Evolutionary conservation across 768 basidiomycete species (phyloP).

Genomic region (Leccinellum luteum): DNA sequence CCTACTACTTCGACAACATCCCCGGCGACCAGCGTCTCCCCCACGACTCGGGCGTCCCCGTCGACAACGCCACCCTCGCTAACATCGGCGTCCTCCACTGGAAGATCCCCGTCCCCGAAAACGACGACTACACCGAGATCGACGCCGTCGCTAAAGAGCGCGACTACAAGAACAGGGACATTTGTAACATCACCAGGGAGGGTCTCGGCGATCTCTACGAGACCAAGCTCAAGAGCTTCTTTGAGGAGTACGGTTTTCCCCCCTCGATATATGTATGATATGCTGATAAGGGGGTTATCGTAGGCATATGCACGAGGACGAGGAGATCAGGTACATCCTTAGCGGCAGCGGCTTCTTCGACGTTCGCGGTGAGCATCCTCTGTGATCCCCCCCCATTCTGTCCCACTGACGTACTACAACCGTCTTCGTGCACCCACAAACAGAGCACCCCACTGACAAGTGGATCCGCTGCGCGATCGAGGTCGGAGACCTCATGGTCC

Average conservation of each 20-base stretch:
- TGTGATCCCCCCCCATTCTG: not conserved
- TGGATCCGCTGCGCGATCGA: slow-evolving; percentile 83
- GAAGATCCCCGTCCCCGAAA: slow-evolving; percentile 32
- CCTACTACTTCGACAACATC: slow-evolving; percentile 70
- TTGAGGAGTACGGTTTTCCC: slow-evolving; percentile 60
- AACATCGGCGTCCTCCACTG: slow-evolving; percentile 65
- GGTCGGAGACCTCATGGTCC: slow-evolving; percentile 79
- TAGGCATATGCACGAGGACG: slow-evolving; percentile 94
- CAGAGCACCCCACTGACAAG: slow-evolving; percentile 62
- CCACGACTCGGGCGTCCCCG: slow-evolving; percentile 68
- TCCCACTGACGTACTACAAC: not conserved
- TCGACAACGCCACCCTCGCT: slow-evolving; percentile 47
- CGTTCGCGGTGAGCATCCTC: slow-evolving; percentile 65
- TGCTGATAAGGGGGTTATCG: not conserved
- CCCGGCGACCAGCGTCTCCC: slow-evolving; percentile 79
- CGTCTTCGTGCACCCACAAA: not conserved
- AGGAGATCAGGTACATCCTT: slow-evolving; percentile 89
- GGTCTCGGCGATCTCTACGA: slow-evolving; percentile 85
- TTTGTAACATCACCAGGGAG: slow-evolving; percentile 72
- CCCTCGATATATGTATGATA: not conserved
- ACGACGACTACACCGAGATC: slow-evolving; percentile 43
- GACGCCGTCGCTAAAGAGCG: slow-evolving; percentile 64
- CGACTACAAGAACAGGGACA: slow-evolving; percentile 82
- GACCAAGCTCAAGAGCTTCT: slow-evolving; percentile 77
- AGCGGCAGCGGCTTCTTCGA: slow-evolving; percentile 92